Evolutionary conservation across 306 rosid genomes (phyloP).

Genomic region (Ceratonia siliqua): DNA sequence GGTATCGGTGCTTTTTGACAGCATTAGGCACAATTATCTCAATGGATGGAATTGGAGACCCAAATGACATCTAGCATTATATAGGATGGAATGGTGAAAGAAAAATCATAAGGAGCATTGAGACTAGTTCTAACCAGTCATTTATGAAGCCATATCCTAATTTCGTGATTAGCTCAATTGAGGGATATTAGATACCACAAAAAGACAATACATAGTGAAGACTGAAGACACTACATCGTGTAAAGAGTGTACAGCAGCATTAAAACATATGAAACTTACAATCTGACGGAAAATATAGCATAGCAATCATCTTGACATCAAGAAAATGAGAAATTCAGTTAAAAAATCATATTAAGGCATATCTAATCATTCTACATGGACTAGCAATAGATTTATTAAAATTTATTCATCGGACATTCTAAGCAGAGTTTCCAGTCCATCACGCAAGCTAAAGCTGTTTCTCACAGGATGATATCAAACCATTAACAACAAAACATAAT

Average conservation of each 20-base stretch:
- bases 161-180: background rate
- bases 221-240: background rate
- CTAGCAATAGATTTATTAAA: background rate
- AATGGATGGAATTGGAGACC: background rate
- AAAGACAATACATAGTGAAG: background rate
- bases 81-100: background rate
- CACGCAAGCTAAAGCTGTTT: conserved; percentile 21
- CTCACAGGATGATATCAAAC: conserved; percentile 25
- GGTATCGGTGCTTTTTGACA: background rate
- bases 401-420: conserved; percentile 6
- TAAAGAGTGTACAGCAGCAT: background rate
- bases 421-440: conserved; percentile 19
- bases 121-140: background rate
- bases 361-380: conserved; percentile 1
- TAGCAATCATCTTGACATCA: background rate
- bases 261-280: background rate
- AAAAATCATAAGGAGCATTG: background rate
- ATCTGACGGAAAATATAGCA: background rate
- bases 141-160: background rate
- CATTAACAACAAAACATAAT: conserved; percentile 4
- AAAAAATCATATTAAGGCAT: conserved; percentile 10
- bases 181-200: background rate
- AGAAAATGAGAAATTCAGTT: background rate
- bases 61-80: background rate
- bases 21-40: background rate